Evolutionary conservation across 2,329 filamentous ascomycete species (phyloP), one percentile per base, ranked within the genome.

Genomic region (Scedosporium minutisporum): DNA sequence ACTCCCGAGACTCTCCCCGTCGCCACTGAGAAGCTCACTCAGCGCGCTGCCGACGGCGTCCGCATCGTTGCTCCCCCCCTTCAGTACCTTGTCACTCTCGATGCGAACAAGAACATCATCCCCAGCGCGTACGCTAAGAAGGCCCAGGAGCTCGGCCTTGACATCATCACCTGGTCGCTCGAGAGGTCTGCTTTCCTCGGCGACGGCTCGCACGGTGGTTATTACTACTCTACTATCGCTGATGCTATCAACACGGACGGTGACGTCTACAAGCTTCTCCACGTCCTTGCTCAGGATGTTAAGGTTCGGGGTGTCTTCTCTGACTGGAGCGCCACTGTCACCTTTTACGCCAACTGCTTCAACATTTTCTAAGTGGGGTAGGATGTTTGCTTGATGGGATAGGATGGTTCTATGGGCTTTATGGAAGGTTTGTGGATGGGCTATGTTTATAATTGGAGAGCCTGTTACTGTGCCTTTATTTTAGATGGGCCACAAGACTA

Each of bases 261-360:
- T 1, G 86, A 90, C 65, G 80, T 87, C 68, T 89, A 83, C 69
- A 82, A 78, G 27, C 77, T 89, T n/a, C 70, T 90, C 44, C 82
- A 90, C 67, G 85, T 88, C 1, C 74, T 91, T 64, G 82, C 78
- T 2, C 76, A 80, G 66, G 74, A 89, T 67, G 82, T 90, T 9
- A 81, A 82, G 0, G 82, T 88, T 14, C 72, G 75, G 33, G 85
- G 79, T 4, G 79, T 90, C 65, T 90, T 90, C 68, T 81, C 82
- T 3, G 88, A 90, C 71, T 90, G 87, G 88, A 82, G 82, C 16
- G 83, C 84, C 10, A 88, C 87, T 0, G 81, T 84, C 6, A 88
- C 86, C 0, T 90, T 87, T 66, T 90, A 88, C 72, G 87, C 87
- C 66, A 90, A 88, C 68, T 90, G 87, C 74, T 85, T 89, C 66